Evolutionary conservation across 75 land plant species (phyloP), one percentile per base, ranked within the genome.

Genomic region (Pinus tabuliformis): DNA sequence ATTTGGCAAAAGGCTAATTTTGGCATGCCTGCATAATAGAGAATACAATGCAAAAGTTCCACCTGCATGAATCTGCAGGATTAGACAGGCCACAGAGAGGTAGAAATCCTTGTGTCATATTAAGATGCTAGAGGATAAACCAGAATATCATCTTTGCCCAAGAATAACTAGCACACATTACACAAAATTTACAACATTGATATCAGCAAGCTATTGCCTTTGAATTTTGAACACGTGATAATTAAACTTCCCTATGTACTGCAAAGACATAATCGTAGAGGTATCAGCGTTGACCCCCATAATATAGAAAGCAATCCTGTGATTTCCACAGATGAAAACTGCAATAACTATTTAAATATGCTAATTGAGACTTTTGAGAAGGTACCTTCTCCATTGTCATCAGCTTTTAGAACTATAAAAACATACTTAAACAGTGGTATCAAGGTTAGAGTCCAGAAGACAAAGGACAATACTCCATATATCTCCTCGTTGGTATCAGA

Each of bases 11-110:
- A 83, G 83, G 54, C 87, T 80, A 36, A 93, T 68, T n/a, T 89
- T 78, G 33, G 87, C 88, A 75, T 91, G 90, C 42, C 94, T 83
- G 71, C 97, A 94, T 3, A 88, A 78, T n/a, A 88, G 74, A 20
- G 89, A 85, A 73, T 88, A 88, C 62, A 88, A 66, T 2, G 89
- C 89, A 77, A 88, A 88, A 24, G 89, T 88, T 4, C 89, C 89
- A 66, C 89, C 87, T 85, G 83, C 24, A 58, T 66, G 26, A 65
- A 68, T 68, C 22, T 9, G 13, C 42, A 17, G 52, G 72, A n/a
- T 68, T 42, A 68, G 72, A 6, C 72, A 68, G 9, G 24, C 52
- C 24, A 42, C 21, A 68, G 11, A 65, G 45, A 62, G 33, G 68
- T 20, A 66, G 71, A 17, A 42, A 16, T 68, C 9, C 20, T 2